Percentiles rank a stretch among this genome's conserved stretches.
Conservation (phyloP, 345 rosid species). For the Gynandropsis gynandra region DNA sequence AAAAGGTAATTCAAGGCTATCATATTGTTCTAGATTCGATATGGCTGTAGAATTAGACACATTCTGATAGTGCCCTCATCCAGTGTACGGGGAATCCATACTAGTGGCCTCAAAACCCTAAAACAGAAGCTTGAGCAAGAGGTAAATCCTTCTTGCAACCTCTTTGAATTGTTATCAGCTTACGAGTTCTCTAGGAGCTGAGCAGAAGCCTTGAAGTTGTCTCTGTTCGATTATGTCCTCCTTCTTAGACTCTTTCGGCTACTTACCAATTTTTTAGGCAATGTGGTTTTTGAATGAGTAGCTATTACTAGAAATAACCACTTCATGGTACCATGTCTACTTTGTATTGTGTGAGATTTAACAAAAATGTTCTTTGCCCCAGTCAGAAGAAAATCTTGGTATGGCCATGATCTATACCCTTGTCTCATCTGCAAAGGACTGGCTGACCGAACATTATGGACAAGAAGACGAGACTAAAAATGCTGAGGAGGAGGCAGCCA, state of each 20-base stretch:
- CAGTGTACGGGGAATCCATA: conserved; percentile 81
- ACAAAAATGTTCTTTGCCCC: conserved; percentile 19
- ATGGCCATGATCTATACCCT: conserved; percentile 96
- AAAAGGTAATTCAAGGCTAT: conserved; percentile 45
- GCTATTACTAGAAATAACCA: conserved; percentile 5
- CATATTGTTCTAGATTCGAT: conserved; percentile 7
- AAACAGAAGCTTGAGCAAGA: conserved; percentile 86
- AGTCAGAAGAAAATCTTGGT: conserved; percentile 93
- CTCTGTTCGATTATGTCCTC: background rate
- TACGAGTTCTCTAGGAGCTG: background rate
- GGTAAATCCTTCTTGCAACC: conserved; percentile 36
- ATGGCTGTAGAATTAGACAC: conserved; percentile 7
- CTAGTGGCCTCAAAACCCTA: conserved; percentile 57
- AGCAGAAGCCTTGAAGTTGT: background rate
- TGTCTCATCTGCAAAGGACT: conserved; percentile 81
- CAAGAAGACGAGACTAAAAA: conserved; percentile 41
- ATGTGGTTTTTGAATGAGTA: conserved; percentile 5
- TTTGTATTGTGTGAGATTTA: too few species aligned
- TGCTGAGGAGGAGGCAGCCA: conserved; percentile 44
- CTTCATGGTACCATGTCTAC: conserved; percentile 2
- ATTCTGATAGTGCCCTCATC: conserved; percentile 7
- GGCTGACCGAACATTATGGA: conserved; percentile 76
- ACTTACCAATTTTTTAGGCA: background rate
- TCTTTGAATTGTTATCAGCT: background rate
- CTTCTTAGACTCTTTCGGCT: background rate